Evolutionary conservation across 371 early-diverging fungal genomes (phyloP).

Genomic region (Mortierella sp.): DNA sequence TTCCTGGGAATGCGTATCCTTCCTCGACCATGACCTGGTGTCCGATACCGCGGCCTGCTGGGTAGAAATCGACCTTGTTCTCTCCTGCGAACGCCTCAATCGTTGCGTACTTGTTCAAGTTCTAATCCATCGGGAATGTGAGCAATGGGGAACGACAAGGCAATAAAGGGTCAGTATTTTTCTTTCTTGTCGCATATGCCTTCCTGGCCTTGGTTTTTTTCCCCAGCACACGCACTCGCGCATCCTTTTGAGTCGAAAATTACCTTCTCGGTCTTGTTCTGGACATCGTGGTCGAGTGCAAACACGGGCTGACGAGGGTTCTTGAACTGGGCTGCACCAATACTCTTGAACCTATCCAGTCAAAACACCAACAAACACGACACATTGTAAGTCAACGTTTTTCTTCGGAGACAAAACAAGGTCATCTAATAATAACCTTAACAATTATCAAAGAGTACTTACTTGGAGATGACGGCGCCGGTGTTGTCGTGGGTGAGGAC

Average conservation of each 20-base stretch:
- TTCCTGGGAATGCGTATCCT: slow-evolving; percentile 94
- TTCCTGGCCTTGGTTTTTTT: neutral
- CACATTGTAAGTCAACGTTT: neutral
- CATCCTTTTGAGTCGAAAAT: neutral
- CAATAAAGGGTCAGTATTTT: neutral
- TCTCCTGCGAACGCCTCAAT: slow-evolving; percentile 87
- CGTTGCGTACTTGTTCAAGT: slow-evolving; percentile 85
- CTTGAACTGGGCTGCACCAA: slow-evolving; percentile 86
- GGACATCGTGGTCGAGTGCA: slow-evolving; percentile 97
- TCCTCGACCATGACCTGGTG: slow-evolving; percentile 98
- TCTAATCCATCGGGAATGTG: slow-evolving; percentile 60
- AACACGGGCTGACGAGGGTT: slow-evolving; percentile 92
- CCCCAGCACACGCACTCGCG: neutral
- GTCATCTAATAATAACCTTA: neutral
- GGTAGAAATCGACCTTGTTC: slow-evolving; percentile 94
- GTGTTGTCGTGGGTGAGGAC: slow-evolving; percentile 98
- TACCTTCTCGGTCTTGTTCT: slow-evolving; percentile 89
- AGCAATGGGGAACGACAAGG: neutral
- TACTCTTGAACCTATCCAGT: slow-evolving; percentile 82
- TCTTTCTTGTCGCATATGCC: neutral
- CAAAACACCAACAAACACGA: neutral
- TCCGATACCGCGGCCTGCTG: slow-evolving; percentile 97
- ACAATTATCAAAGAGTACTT: slow-evolving; percentile 28
- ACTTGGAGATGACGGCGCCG: slow-evolving; percentile 93
- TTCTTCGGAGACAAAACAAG: neutral